Percentiles rank a stretch among this genome's conserved stretches.
Evolutionary conservation across 345 rosid genomes (phyloP).

Genomic region (Boechera divaricarpa): DNA sequence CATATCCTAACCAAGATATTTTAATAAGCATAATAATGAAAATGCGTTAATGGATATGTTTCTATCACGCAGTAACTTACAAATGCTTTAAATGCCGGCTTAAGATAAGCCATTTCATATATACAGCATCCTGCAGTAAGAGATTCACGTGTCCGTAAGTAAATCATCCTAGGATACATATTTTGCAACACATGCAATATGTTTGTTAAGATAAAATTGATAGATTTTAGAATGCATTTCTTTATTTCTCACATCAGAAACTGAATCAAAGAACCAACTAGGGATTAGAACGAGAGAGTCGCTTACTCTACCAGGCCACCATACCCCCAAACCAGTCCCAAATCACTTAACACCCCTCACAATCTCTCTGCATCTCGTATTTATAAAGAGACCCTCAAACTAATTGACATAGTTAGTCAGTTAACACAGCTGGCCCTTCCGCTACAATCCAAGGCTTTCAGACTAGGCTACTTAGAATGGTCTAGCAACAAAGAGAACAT

Average conservation of each 20-base stretch:
- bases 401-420: too few relatives aligned
- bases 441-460: background rate
- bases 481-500: background rate
- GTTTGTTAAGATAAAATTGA: slow-evolving; percentile 7
- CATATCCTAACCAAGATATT: slow-evolving; percentile 69
- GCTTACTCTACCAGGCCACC: background rate
- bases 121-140: slow-evolving; percentile 83
- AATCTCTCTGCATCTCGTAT: background rate
- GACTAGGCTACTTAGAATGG: background rate
- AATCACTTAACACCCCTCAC: slow-evolving; percentile 3
- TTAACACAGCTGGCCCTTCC: too few relatives aligned
- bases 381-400: background rate
- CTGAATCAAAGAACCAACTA: background rate
- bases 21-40: background rate
- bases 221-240: background rate
- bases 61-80: slow-evolving; percentile 54
- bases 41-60: background rate
- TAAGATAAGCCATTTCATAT: slow-evolving; percentile 83
- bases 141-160: slow-evolving; percentile 10
- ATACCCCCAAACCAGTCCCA: slow-evolving; percentile 14
- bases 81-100: slow-evolving; percentile 94
- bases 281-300: background rate
- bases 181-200: slow-evolving; percentile 4
- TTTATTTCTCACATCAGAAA: slow-evolving; percentile 32
- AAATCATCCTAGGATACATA: slow-evolving; percentile 1